Base-by-base conservation (phyloP, 148 eudicot genomes). In the Rhododendron molle region DNA sequence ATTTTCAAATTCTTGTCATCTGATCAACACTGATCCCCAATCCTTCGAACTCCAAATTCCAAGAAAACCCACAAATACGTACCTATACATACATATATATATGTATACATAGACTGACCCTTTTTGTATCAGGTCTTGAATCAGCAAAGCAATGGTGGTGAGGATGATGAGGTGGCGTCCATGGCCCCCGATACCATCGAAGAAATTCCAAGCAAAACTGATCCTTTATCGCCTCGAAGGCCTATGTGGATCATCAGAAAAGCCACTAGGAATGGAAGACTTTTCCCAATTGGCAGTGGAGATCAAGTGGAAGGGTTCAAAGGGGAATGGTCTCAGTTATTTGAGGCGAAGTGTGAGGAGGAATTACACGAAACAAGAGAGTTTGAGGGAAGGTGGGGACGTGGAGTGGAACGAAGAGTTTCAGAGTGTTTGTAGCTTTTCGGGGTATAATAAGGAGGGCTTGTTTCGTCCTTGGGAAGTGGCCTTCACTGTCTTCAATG, bases 81-180 rank as follows among this genome's bases (percentile, higher is more conserved):
- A n/a, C 36, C 4, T 5, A 16, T 38, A 16, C n/a, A 5, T 36
- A 10, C n/a, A 10, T 12, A n/a, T 11, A 54, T 62, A n/a, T 62
- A 8, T 10, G 30, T 8, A n/a, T 9, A 18, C 28, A 13, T 12
- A 47, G 5, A 2, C n/a, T 52, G 21, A 26, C 65, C 20, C 26
- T 52, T 5, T 52, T 46, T 79, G 30, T 28, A 15, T 10, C 15
- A 79, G 40, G 43, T 15, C 43, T 11, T 82, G 32, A 3, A 11
- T 82, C 76, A 82, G 76, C 21, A 20, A 23, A 82, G 32, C 67
- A 80, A 88, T 93, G 95, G 95, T 89, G n/a, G 95, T 90, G 83
- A 91, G 84, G 56, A 89, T 95, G 96, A 93, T 94, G 88, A 93
- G 89, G 89, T 91, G 97, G 95, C 87, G 89, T 87, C 92, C 97